Evolutionary conservation across 768 basidiomycete species (phyloP), one percentile per base, ranked within the genome.

Genomic region (Lentinula aciculospora): DNA sequence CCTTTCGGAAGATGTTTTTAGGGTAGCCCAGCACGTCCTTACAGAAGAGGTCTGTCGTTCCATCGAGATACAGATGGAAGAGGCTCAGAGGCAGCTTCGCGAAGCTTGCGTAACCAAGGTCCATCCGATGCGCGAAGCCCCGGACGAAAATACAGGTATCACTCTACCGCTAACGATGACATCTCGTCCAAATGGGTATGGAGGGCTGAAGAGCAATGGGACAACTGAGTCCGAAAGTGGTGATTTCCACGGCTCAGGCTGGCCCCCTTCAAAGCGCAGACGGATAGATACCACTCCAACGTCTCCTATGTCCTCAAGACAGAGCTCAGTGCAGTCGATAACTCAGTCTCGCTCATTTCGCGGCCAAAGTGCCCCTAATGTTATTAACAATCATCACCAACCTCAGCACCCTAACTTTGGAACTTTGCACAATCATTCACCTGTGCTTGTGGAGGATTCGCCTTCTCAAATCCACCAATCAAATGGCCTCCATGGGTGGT

Each of bases 31-130:
- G 19, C 59, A 56, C 42, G 61, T 67, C n/a, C 50, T 74, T 34
- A 70, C 67, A 3, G 63, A 69, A 47, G 64, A 65, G 17, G 57
- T 60, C 25, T 69, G 68, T 46, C 53, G 63, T 42, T 32, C 45
- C 34, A 61, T 64, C 36, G 53, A 13, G n/a, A 47, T 21, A 36
- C 58, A 64, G 47, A 62, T 64, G 59, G 32, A 17, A 12, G 58
- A 61, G 49, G 59, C 58, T 15, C 51, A 28, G 42, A 60, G 17
- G 53, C 56, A 45, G 42, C 40, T 39, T 39, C 40, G 46, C 31
- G 40, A n/a, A 56, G 56, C 46, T 32, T 58, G 28, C 36, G 2
- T 25, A 1, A n/a, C 25, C 27, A 36, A 28, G 23, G 4, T 19
- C 10, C 49, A 23, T 6, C 21, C 15, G 8, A 49, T 2, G 29